Evolutionary conservation across 2,329 filamentous ascomycete genomes (phyloP).

Genomic region (Diaporthe destruens): DNA sequence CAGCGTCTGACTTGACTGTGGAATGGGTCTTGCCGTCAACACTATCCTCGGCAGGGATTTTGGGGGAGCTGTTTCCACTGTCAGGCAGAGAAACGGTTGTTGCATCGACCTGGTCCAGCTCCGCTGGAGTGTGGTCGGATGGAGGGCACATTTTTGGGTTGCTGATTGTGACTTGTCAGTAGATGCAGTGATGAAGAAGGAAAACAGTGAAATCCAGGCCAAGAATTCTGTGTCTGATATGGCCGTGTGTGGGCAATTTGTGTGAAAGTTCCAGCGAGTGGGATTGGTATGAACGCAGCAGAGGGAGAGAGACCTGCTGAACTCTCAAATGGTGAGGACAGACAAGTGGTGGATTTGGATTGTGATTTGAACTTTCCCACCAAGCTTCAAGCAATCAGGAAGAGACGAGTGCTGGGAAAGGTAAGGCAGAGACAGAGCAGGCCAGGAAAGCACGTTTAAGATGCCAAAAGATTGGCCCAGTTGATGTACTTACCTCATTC

Average conservation of each 20-base stretch:
- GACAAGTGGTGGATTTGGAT: background rate
- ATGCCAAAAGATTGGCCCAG: background rate
- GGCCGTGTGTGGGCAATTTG: no score
- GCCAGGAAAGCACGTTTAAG: no score
- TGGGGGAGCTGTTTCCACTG: background rate
- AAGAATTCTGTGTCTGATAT: background rate
- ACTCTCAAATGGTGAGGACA: background rate
- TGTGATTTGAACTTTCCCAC: background rate
- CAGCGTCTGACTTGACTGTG: background rate
- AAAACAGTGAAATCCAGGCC: no score
- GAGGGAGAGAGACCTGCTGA: background rate
- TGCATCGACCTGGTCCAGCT: background rate
- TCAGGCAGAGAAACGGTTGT: constrained; percentile 27
- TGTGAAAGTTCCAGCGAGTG: background rate
- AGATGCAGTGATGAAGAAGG: background rate
- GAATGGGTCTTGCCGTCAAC: background rate
- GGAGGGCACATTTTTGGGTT: background rate
- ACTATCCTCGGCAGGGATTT: background rate
- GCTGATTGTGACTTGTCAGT: background rate
- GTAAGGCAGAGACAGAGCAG: background rate
- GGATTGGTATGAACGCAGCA: background rate
- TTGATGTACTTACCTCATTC: background rate
- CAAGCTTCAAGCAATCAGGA: no score
- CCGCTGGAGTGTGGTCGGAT: constrained; percentile 6
- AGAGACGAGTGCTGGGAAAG: background rate